Conservation (phyloP, 2,329 filamentous ascomycete genomes). For the Rhynchosporium secalis region DNA sequence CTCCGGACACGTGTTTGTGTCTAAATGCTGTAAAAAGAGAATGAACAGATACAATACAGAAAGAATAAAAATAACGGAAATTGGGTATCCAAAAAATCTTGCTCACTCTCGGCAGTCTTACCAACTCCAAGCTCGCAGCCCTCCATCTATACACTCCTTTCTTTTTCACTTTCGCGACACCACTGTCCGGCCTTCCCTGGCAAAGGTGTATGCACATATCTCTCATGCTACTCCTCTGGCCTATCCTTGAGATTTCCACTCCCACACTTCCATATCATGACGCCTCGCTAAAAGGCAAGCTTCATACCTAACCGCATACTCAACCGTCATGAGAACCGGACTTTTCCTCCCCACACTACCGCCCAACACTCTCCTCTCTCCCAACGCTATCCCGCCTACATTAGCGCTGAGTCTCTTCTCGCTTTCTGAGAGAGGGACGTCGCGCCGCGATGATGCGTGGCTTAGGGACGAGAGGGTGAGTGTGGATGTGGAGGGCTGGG, state of each 20-base stretch:
- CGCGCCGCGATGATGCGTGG: neutral
- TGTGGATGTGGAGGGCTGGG: neutral
- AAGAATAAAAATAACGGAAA: neutral
- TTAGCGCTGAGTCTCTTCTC: neutral
- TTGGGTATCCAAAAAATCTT: neutral
- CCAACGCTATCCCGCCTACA: neutral
- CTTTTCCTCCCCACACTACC: neutral
- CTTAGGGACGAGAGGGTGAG: neutral
- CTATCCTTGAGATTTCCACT: constrained; percentile 2
- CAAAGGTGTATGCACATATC: neutral
- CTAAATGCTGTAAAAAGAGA: too few relatives aligned
- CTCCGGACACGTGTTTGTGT: too few relatives aligned
- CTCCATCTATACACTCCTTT: neutral
- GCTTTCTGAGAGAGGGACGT: neutral
- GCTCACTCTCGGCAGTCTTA: neutral
- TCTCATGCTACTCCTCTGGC: neutral
- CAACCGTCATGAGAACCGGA: neutral
- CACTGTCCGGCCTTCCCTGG: too few relatives aligned
- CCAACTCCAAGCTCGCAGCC: neutral
- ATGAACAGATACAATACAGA: neutral
- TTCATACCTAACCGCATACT: constrained; percentile 2
- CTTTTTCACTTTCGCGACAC: neutral
- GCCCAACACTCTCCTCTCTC: neutral
- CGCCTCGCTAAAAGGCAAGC: constrained; percentile 8
- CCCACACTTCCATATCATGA: neutral